Evolutionary conservation across 345 rosid species (phyloP).

Genomic region (Theobroma cacao): DNA sequence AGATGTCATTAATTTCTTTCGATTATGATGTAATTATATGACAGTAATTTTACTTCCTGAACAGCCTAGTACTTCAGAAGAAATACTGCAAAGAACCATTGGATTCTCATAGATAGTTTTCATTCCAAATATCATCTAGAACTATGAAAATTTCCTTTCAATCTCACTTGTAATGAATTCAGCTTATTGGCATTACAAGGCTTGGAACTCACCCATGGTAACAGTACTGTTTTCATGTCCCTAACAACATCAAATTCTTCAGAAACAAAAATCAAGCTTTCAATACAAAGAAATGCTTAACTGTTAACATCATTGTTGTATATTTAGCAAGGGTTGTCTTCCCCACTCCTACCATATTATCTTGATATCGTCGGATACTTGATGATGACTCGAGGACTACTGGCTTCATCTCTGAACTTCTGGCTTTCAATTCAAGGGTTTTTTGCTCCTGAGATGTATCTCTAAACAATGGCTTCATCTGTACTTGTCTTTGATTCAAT

Average conservation of each 20-base stretch:
- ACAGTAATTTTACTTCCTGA: constrained; percentile 17
- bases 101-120: neutral
- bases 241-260: constrained; percentile 14
- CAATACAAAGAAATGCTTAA: constrained; percentile 11
- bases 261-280: constrained; percentile 30
- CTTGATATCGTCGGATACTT: neutral
- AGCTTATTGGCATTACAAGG: neutral
- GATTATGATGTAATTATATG: constrained; percentile 7
- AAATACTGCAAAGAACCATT: neutral
- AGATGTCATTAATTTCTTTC: neutral
- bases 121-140: constrained; percentile 17
- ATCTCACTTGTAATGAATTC: neutral
- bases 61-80: no score
- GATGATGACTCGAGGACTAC: neutral
- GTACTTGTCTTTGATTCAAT: neutral
- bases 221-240: neutral
- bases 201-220: neutral
- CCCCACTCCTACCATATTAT: constrained; percentile 26
- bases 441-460: neutral
- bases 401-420: neutral
- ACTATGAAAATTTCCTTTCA: neutral
- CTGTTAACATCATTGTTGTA: neutral
- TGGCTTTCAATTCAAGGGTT: neutral
- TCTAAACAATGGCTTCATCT: neutral
- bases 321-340: constrained; percentile 30